These are phyloP conservation scores for Gliomastix tumulicola DNA, from an alignment of 2,329 filamentous ascomycete species.

Conservation along the genomic window DNA sequence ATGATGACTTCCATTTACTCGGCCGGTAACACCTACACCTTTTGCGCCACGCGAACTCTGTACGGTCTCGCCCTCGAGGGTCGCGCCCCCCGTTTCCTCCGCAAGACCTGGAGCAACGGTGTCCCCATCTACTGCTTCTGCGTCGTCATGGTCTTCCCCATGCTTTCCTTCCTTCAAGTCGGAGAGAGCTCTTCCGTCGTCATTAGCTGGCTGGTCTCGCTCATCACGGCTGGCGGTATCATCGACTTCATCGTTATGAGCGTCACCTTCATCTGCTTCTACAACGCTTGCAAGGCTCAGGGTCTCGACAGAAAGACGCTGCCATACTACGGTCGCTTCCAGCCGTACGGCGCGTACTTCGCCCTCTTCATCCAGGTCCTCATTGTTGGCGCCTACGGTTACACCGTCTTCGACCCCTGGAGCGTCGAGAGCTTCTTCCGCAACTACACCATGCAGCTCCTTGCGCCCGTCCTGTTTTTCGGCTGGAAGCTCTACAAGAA, in stretches of 20 bases:
- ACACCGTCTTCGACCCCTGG: slow-evolving; percentile 43
- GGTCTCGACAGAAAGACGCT: slow-evolving; percentile 42
- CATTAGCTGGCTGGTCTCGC: slow-evolving; percentile 46
- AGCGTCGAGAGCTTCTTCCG: slow-evolving; percentile 37
- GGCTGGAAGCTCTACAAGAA: slow-evolving; percentile 59
- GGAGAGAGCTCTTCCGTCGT: slow-evolving; percentile 39
- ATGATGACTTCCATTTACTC: slow-evolving; percentile 36
- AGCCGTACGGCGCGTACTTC: slow-evolving; percentile 49
- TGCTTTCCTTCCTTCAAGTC: slow-evolving; percentile 45
- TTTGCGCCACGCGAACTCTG: slow-evolving; percentile 41
- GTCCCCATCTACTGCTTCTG: slow-evolving; percentile 53
- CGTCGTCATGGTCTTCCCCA: slow-evolving; percentile 44
- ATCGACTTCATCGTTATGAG: slow-evolving; percentile 56
- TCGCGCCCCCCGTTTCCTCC: slow-evolving; percentile 43
- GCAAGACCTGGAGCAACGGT: slow-evolving; percentile 52
- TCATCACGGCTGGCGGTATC: slow-evolving; percentile 50
- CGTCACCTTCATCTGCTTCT: slow-evolving; percentile 36
- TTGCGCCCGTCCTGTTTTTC: slow-evolving; percentile 45
- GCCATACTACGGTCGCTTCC: slow-evolving; percentile 51
- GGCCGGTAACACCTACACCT: slow-evolving; percentile 44
- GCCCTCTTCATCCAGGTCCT: slow-evolving; percentile 32
- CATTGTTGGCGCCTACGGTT: slow-evolving; percentile 47
- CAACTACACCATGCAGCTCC: slow-evolving; percentile 51
- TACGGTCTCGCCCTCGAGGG: slow-evolving; percentile 44
- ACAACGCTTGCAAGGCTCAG: slow-evolving; percentile 46